Evolutionary conservation across 2,329 filamentous ascomycete species (phyloP).

Genomic region (Diaporthe aspalathi): DNA sequence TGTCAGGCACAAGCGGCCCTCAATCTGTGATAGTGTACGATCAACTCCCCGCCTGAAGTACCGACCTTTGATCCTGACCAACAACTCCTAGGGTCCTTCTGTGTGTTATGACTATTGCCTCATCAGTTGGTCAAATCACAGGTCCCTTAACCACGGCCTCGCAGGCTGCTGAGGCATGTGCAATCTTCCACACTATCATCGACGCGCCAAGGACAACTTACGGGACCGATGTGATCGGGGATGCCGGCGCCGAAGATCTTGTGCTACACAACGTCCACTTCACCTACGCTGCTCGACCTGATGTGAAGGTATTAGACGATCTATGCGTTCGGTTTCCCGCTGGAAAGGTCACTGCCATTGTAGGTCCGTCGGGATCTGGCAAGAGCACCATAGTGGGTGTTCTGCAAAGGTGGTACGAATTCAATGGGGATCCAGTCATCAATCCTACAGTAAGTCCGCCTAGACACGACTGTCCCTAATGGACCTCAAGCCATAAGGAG

Average conservation of each 20-base stretch:
- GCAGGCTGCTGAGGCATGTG: conserved; percentile 67
- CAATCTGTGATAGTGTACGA: conserved; percentile 62
- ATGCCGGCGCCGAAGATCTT: conserved; percentile 61
- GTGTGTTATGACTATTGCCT: conserved; percentile 68
- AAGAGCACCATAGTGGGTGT: conserved; percentile 83
- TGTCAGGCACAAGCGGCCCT: conserved; percentile 59
- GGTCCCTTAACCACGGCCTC: conserved; percentile 66
- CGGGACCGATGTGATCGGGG: conserved; percentile 51
- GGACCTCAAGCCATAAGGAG: neutral
- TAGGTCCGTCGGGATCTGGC: conserved; percentile 84
- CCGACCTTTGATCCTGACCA: neutral
- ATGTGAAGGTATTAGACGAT: conserved; percentile 60
- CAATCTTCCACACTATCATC: conserved; percentile 66
- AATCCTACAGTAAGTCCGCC: conserved; percentile 25
- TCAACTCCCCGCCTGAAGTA: rapidly evolving
- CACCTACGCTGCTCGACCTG: conserved; percentile 68
- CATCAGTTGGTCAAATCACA: conserved; percentile 66
- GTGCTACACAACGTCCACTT: conserved; percentile 73
- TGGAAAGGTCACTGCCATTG: conserved; percentile 81
- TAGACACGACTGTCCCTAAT: rapidly evolving
- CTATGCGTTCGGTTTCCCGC: conserved; percentile 66
- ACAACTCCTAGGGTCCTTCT: conserved; percentile 56
- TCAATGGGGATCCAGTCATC: conserved; percentile 28
- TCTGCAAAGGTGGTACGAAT: conserved; percentile 75
- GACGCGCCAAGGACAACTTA: conserved; percentile 53